Evolutionary conservation across 805 yeast species (phyloP), one percentile per base, ranked within the genome.

Genomic region (Suhomyces xylopsoci): DNA sequence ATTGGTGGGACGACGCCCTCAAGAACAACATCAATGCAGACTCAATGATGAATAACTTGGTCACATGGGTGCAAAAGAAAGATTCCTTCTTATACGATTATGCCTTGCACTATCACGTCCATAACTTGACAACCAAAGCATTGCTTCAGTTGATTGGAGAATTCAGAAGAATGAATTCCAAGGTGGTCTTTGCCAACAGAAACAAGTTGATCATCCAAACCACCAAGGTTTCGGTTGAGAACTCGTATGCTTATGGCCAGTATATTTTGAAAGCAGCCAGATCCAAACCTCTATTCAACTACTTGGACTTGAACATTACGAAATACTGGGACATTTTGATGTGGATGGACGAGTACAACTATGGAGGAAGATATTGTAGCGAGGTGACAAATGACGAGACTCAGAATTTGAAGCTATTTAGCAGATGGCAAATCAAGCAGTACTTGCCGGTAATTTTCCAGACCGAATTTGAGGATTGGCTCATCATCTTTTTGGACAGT

Each of bases 271-370:
- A 87, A 58, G 84, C 96, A 1, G 83, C 90, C 2, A 77, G 97
- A 61, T 77, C 90, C 0, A 88, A 85, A 59, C 93, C 96, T 0
- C 69, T 91, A 58, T 94, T 94, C 72, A 83, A 86, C 58, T 91
- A 84, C 65, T 71, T 94, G 58, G 97, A 92, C 59, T 69, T 94
- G 57, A 71, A 74, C 19, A 85, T 93, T 42, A 79, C 76, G 10
- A 84, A 83, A 61, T 91, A 89, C 64, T 94, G 99, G 99, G 97
- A 94, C 66, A 63, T 87, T n/a, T 72, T 94, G 57, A 72, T 94
- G 2, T 96, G 97, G 98, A 88, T 93, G 96, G 97, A 94, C 65
- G 85, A 87, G 59, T 82, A 81, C 61, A 94, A 94, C 63, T 91
- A 78, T 67, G 88, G 96, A 43, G 99, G 99, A 6, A 67, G 84